These are phyloP conservation scores for Agrocybe chaxingu DNA, from an alignment of 768 basidiomycete genomes.

Conservation along the genomic window DNA sequence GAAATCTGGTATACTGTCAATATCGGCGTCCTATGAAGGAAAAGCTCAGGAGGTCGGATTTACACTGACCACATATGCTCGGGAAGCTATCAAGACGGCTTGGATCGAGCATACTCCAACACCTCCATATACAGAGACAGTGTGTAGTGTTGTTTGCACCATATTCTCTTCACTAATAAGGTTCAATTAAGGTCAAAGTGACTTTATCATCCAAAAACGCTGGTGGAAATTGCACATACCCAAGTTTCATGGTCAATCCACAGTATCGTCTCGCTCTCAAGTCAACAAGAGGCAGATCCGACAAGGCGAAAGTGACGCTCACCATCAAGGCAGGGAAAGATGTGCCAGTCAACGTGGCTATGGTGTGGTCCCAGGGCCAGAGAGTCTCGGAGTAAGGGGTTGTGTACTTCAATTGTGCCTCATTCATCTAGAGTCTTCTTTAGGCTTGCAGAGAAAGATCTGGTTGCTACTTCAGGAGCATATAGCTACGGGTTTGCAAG, in stretches of 20 bases:
- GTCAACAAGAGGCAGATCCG: slow-evolving; percentile 3
- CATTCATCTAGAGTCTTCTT: background rate
- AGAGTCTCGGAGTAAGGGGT: slow-evolving; percentile 69
- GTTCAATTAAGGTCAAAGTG: slow-evolving; percentile 48
- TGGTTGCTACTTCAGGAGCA: slow-evolving; percentile 71
- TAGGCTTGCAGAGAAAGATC: slow-evolving; percentile 62
- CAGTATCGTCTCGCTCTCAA: slow-evolving; percentile 66
- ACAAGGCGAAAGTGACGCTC: slow-evolving; percentile 38
- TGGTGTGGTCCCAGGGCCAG: slow-evolving; percentile 74
- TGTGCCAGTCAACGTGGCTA: slow-evolving; percentile 67
- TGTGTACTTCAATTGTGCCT: background rate
- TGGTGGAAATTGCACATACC: slow-evolving; percentile 79
- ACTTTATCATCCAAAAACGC: slow-evolving; percentile 65
- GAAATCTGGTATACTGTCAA: slow-evolving; percentile 40
- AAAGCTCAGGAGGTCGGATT: slow-evolving; percentile 58
- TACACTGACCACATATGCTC: slow-evolving; percentile 61
- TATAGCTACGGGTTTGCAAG: slow-evolving; percentile 79
- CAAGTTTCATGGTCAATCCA: slow-evolving; percentile 87
- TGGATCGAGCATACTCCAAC: slow-evolving; percentile 44
- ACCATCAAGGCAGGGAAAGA: slow-evolving; percentile 57
- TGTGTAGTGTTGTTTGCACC: slow-evolving; percentile 9
- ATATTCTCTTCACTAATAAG: background rate
- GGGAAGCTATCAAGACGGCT: slow-evolving; percentile 26
- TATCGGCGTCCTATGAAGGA: slow-evolving; percentile 72
- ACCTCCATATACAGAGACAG: slow-evolving; percentile 41